Evolutionary conservation across 495 filamentous ascomycete genomes (phyloP), one percentile per base, ranked within the genome.

Genomic region (Aspergillus bertholletiae): DNA sequence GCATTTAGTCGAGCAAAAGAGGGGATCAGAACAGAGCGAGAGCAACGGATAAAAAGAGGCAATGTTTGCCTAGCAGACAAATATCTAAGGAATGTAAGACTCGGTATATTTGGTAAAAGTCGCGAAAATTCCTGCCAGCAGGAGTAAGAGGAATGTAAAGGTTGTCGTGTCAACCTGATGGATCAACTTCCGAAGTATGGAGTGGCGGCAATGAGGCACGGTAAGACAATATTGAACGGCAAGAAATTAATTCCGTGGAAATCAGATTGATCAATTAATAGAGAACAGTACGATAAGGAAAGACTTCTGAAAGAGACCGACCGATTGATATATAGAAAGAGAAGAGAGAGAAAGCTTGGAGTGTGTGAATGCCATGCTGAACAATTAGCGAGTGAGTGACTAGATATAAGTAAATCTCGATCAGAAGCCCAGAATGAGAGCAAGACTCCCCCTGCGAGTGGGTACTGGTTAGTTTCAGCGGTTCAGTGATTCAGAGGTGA

Each of bases 131-230:
- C 70, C 65, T 73, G 65, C 49, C 71, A 68, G 74, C 74, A 70
- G 72, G 71, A 73, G 34, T 37, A 61, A 56, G 54, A 54, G 53
- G 59, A 46, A 54, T 58, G 69, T 61, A 58, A 58, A 61, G 61
- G 72, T 77, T 74, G 74, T 77, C 72, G 68, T 71, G 74, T 77
- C 71, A 77, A 77, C 72, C 59, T 63, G 53, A 59, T 58, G 51
- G 67, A 68, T 71, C 67, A 37, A 37, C 34, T 37, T n/a, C 34
- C 34, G 12, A 37, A 37, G 34, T 64, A 66, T 71, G 53, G 47
- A 30, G 45, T 11, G 67, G 63, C 63, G 59, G 66, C 67, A 37
- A 15, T 37, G 34, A 37, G 34, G 17, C 28, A 52, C 24, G 49
- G 49, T 68, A 67, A 71, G 63, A 74, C 66, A 68, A 37, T 37